Evolutionary conservation across 768 basidiomycete species (phyloP).

Genomic region (Boletus edulis): DNA sequence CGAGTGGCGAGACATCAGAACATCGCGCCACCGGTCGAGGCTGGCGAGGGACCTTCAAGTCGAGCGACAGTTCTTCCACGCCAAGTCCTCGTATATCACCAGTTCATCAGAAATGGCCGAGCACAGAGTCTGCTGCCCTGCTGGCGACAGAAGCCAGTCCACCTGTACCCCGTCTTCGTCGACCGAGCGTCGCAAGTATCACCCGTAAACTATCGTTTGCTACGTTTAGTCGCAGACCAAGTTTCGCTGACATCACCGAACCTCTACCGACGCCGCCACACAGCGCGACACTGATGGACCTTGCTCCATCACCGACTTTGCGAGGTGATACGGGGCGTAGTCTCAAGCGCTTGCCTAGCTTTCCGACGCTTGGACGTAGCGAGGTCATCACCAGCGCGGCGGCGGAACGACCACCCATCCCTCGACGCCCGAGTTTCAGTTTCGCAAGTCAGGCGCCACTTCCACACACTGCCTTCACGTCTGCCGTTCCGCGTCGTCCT

Average conservation of each 20-base stretch:
- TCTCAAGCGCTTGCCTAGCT: conserved; percentile 27
- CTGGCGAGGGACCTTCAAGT: conserved; percentile 8
- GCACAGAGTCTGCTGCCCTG: conserved; percentile 18
- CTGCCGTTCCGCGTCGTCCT: not conserved
- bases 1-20: conserved; percentile 1
- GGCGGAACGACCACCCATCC: not conserved
- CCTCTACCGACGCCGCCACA: conserved; percentile 18
- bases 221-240: conserved; percentile 26
- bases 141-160: conserved; percentile 9
- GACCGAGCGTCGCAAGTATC: conserved; percentile 30
- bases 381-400: not conserved
- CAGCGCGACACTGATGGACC: conserved; percentile 9
- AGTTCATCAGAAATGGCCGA: conserved; percentile 19
- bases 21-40: conserved; percentile 2
- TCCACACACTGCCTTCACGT: not conserved
- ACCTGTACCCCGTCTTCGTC: conserved; percentile 4
- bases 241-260: conserved; percentile 20
- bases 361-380: conserved; percentile 15
- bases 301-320: conserved; percentile 18
- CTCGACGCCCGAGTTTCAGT: conserved; percentile 16
- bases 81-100: conserved; percentile 21
- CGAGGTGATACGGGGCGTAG: conserved; percentile 6
- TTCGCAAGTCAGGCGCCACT: not conserved
- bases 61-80: conserved; percentile 13
- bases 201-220: conserved; percentile 33